Evolutionary conservation across 768 basidiomycete genomes (phyloP).

Genomic region (Pulveroboletus ravenelii): DNA sequence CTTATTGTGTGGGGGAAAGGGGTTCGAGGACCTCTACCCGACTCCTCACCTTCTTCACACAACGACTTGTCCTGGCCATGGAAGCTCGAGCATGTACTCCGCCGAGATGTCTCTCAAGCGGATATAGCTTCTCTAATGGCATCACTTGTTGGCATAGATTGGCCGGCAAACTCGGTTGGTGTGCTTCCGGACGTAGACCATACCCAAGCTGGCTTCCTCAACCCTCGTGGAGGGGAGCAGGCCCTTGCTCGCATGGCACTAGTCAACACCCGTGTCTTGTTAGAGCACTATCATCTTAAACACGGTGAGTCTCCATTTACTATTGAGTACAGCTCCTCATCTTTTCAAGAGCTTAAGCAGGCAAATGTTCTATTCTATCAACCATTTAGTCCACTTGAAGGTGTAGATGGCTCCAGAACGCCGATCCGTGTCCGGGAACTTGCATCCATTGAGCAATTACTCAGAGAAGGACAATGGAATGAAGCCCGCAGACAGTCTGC

Average conservation of each 20-base stretch:
- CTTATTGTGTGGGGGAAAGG: conserved; percentile 80
- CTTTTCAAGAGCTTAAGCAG: conserved; percentile 53
- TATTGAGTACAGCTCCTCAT: conserved; percentile 1
- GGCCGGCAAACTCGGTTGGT: conserved; percentile 82
- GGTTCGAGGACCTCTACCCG: conserved; percentile 62
- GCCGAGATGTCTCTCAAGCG: conserved; percentile 79
- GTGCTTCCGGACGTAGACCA: conserved; percentile 74
- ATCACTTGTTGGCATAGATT: conserved; percentile 61
- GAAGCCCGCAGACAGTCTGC: conserved; percentile 47
- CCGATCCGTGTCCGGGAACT: conserved; percentile 36
- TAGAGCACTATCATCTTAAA: conserved; percentile 76
- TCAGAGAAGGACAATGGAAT: conserved; percentile 41
- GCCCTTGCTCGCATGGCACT: conserved; percentile 50
- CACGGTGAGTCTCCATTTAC: conserved; percentile 46
- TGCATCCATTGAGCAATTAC: conserved; percentile 40
- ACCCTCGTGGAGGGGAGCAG: conserved; percentile 41
- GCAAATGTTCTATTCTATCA: conserved; percentile 55
- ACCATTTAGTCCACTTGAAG: conserved; percentile 51
- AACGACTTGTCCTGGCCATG: conserved; percentile 67
- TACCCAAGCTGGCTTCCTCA: conserved; percentile 53
- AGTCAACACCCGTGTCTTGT: conserved; percentile 63
- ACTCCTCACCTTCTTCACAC: conserved; percentile 53
- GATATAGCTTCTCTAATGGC: conserved; percentile 80
- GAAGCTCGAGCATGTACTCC: conserved; percentile 51
- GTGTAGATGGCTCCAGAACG: conserved; percentile 20